phyloP scores from a whole-genome alignment of 2,329 filamentous ascomycete species.

The Epichloe brachyelytri region DNA sequence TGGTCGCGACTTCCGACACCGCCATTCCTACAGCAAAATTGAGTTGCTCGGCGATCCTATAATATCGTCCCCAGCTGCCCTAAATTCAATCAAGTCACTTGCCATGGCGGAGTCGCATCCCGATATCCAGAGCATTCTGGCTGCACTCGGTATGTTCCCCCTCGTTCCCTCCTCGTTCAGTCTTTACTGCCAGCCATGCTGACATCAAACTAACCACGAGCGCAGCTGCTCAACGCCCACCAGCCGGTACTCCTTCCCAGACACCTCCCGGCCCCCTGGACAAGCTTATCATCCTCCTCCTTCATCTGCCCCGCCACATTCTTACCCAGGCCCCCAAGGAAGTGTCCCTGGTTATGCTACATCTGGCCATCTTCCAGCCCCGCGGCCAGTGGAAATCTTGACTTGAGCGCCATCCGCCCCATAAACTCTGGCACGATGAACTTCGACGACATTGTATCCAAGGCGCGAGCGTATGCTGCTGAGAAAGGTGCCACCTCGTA shows the following conservation, averaged over 20 bases:
- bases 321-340: conserved; percentile 25
- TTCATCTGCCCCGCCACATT: conserved; percentile 20
- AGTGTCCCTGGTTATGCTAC: conserved; percentile 24
- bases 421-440: conserved; percentile 70
- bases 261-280: conserved; percentile 24
- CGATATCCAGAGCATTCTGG: conserved; percentile 34
- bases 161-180: conserved; percentile 10
- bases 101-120: conserved; percentile 26
- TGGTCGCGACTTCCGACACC: background rate
- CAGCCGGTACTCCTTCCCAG: conserved; percentile 29
- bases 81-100: background rate
- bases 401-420: conserved; percentile 69
- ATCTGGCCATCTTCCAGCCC: conserved; percentile 46
- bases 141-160: conserved; percentile 30
- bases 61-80: background rate
- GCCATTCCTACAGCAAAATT: background rate
- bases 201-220: background rate
- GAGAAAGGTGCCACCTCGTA: conserved; percentile 60
- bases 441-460: conserved; percentile 72
- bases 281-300: conserved; percentile 28
- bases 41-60: background rate
- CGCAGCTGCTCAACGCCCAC: conserved; percentile 31
- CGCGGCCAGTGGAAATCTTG: conserved; percentile 61
- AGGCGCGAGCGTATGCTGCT: conserved; percentile 69
- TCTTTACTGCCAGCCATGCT: background rate